Conservation (phyloP, 192 early-diverging fungal species). For the Phlyctochytrium arcticum region DNA sequence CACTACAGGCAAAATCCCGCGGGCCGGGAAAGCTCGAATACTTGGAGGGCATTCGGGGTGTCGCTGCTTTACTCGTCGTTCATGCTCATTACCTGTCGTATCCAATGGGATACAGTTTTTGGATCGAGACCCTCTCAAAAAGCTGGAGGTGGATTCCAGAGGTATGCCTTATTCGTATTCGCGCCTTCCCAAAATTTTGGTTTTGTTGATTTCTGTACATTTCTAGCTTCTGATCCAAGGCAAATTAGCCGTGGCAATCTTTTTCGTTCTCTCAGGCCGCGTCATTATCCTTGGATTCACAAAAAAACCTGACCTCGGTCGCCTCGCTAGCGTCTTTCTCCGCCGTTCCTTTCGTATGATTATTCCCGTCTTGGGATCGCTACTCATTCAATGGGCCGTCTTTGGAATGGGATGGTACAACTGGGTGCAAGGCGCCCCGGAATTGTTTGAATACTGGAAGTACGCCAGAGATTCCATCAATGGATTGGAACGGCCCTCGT, state of each 20-base stretch:
- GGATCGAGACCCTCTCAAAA: no score
- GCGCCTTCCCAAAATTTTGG: no score
- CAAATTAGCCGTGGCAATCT: slow-evolving; percentile 6
- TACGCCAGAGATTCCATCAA: not conserved
- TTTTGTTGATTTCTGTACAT: no score
- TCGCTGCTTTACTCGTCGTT: slow-evolving; percentile 4
- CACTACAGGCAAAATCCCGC: no score
- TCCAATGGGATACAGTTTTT: not conserved
- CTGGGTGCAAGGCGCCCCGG: not conserved
- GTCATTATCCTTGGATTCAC: not conserved
- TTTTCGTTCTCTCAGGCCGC: slow-evolving; percentile 22
- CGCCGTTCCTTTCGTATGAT: slow-evolving; percentile 6
- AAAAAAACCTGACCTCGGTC: not conserved
- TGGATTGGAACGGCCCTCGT: not conserved
- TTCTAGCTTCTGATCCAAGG: not conserved
- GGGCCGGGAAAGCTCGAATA: slow-evolving; percentile 14
- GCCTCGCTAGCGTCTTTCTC: slow-evolving; percentile 1
- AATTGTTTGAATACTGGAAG: not conserved
- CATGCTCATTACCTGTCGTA: not conserved
- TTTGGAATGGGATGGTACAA: not conserved
- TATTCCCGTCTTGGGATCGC: not conserved
- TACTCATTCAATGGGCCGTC: slow-evolving; percentile 3
- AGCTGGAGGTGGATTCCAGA: no score
- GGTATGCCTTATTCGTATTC: no score
- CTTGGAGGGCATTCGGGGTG: slow-evolving; percentile 13